These are phyloP conservation scores for Odonthalia washingtoniensis DNA, from an alignment of 31 red algal species.

Conservation along the genomic window DNA sequence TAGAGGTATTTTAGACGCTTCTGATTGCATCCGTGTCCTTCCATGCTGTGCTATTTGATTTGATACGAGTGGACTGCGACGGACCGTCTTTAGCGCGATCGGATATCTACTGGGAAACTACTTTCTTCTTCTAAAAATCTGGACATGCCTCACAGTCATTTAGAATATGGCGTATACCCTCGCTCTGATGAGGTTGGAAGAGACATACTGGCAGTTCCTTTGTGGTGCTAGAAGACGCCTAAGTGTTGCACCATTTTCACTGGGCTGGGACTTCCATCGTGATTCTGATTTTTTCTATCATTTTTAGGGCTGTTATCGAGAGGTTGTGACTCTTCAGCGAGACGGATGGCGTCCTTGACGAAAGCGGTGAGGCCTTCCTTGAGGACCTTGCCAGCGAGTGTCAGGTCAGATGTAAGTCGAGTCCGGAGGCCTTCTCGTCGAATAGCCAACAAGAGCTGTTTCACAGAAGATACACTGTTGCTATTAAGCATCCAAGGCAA, in stretches of 20 bases:
- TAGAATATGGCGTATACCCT: background rate
- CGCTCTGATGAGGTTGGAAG: background rate
- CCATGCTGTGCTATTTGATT: background rate
- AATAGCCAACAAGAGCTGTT: background rate
- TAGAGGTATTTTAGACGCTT: background rate
- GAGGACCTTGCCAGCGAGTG: background rate
- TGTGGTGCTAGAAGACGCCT: background rate
- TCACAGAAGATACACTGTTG: background rate
- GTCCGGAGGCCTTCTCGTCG: background rate
- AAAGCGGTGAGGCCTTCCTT: background rate
- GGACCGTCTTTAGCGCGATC: constrained; percentile 8
- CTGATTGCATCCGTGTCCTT: background rate
- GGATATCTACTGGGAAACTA: background rate
- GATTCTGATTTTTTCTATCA: background rate
- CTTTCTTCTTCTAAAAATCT: background rate
- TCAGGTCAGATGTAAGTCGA: background rate
- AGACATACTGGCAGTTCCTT: background rate
- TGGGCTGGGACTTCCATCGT: background rate
- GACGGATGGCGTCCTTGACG: background rate
- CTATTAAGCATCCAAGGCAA: background rate
- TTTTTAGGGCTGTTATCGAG: background rate
- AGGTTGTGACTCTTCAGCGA: background rate
- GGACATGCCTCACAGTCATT: background rate
- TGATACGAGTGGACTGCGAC: background rate
- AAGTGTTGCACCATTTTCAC: background rate